Evolutionary conservation across 495 filamentous ascomycete species (phyloP).

Genomic region (Aspergillus affinis): DNA sequence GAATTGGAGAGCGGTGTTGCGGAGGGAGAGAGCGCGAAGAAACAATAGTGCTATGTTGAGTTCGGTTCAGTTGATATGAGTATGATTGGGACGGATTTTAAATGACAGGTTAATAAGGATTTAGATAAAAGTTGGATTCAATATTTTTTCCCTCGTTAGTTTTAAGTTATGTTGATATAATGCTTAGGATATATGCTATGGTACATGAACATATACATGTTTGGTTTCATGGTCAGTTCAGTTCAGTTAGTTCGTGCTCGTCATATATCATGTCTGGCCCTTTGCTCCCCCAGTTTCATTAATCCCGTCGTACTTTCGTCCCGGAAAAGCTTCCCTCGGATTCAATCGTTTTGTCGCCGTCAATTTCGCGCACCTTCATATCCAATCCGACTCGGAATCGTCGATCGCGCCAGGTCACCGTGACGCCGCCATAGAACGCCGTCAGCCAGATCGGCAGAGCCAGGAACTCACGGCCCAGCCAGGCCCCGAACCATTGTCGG

Average conservation of each 20-base stretch:
- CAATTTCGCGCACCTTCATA: slow-evolving; percentile 69
- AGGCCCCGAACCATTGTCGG: slow-evolving; percentile 72
- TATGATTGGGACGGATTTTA: not conserved
- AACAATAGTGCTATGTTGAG: slow-evolving; percentile 8
- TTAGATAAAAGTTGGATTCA: not conserved
- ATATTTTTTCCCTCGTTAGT: not conserved
- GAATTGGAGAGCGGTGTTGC: slow-evolving; percentile 37
- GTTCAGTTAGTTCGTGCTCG: not conserved
- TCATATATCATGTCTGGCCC: not conserved
- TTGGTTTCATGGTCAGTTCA: not conserved
- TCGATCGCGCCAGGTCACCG: slow-evolving; percentile 82
- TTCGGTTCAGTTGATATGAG: too few relatives aligned
- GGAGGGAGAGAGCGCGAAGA: slow-evolving; percentile 12
- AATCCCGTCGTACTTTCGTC: not conserved
- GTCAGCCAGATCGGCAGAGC: slow-evolving; percentile 85
- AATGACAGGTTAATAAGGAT: not conserved
- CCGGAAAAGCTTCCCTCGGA: slow-evolving; percentile 20
- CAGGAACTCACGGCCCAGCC: slow-evolving; percentile 79
- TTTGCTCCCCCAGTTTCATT: not conserved
- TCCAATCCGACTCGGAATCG: slow-evolving; percentile 78
- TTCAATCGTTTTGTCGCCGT: slow-evolving; percentile 11
- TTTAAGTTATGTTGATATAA: not conserved
- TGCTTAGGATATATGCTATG: not conserved
- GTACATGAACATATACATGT: not conserved
- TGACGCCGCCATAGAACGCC: slow-evolving; percentile 80